A percentile compares a stretch with the other conserved stretches of the same genome.
These are phyloP conservation scores for Gautieria morchelliformis DNA, from an alignment of 768 basidiomycete species.

Conservation along the genomic window DNA sequence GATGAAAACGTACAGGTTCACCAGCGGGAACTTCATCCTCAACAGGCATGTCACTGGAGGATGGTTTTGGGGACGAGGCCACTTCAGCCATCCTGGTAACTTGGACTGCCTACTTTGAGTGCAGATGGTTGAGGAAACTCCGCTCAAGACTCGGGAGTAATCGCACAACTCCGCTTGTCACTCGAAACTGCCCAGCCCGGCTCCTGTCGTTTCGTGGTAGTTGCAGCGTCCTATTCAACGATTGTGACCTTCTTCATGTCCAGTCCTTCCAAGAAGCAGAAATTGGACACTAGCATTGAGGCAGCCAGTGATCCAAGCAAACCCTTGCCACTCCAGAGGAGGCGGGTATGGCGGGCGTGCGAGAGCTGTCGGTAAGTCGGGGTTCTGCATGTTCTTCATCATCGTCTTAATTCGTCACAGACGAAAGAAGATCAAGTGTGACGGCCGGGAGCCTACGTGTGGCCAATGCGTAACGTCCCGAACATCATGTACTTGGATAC, in stretches of 20 bases:
- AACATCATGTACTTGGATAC: constrained; percentile 79
- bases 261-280: constrained; percentile 61
- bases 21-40: constrained; percentile 7
- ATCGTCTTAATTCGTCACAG: constrained; percentile 27
- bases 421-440: constrained; percentile 91
- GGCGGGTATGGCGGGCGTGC: constrained; percentile 82
- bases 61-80: not conserved
- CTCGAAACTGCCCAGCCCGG: not conserved
- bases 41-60: not conserved
- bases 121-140: not conserved
- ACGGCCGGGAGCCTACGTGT: constrained; percentile 79
- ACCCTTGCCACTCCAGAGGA: constrained; percentile 68
- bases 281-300: constrained; percentile 37
- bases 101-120: not conserved
- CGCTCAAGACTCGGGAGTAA: not conserved
- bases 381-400: not conserved
- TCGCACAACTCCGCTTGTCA: not conserved
- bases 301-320: constrained; percentile 48
- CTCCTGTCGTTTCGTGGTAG: not conserved
- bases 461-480: constrained; percentile 69
- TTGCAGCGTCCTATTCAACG: not conserved
- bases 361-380: constrained; percentile 71
- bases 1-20: constrained; percentile 5
- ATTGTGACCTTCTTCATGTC: constrained; percentile 23
- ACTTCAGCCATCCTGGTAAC: constrained; percentile 1